Conservation (phyloP, 2,329 filamentous ascomycete genomes). For the Trichoderma guizhouense region DNA sequence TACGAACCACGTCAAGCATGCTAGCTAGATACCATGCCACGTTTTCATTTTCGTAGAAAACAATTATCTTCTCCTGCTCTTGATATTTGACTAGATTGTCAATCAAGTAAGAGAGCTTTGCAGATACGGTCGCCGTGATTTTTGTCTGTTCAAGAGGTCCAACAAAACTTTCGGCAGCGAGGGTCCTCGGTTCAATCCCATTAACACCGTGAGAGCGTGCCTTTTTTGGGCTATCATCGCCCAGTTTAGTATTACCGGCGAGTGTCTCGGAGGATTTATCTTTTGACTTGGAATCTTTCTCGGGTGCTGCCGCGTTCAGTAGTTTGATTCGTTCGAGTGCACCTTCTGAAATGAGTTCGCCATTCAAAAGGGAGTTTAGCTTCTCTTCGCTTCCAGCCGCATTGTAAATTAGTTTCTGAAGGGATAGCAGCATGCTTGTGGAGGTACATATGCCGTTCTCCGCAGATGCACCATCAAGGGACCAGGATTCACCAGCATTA, state of each 20-base stretch:
- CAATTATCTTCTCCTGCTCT: slow-evolving; percentile 74
- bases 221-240: slow-evolving; percentile 35
- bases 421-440: slow-evolving; percentile 46
- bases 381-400: slow-evolving; percentile 42
- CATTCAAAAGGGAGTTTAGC: slow-evolving; percentile 48
- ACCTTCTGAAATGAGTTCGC: slow-evolving; percentile 42
- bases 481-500: slow-evolving; percentile 61
- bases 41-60: slow-evolving; percentile 91
- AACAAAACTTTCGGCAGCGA: slow-evolving; percentile 26
- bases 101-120: slow-evolving; percentile 83
- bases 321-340: slow-evolving; percentile 35
- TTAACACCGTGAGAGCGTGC: slow-evolving; percentile 32
- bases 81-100: slow-evolving; percentile 68
- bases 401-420: slow-evolving; percentile 52
- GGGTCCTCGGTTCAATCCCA: slow-evolving; percentile 23
- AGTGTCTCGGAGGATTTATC: slow-evolving; percentile 27
- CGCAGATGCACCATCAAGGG: slow-evolving; percentile 51
- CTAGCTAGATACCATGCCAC: slow-evolving; percentile 82
- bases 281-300: slow-evolving; percentile 17
- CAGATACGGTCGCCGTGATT: slow-evolving; percentile 76
- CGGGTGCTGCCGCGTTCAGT: slow-evolving; percentile 19
- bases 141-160: slow-evolving; percentile 55
- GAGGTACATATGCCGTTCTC: slow-evolving; percentile 51
- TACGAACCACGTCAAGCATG: slow-evolving; percentile 66
- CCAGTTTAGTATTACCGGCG: slow-evolving; percentile 44